phyloP scores from a whole-genome alignment of 495 filamentous ascomycete genomes.

The Lophiotrema nucula region DNA sequence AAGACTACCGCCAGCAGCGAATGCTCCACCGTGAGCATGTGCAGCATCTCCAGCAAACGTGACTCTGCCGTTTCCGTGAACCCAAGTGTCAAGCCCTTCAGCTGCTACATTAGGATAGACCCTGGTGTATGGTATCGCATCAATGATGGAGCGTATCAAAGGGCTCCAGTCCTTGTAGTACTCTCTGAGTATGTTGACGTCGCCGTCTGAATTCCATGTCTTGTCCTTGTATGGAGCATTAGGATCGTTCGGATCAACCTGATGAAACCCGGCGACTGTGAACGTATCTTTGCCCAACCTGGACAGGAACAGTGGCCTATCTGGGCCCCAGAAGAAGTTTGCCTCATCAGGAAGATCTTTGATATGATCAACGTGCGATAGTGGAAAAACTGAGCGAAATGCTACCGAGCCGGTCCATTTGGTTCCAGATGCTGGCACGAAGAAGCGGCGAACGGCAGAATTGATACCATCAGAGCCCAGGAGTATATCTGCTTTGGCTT shows the following conservation, averaged over 20 bases:
- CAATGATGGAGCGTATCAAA: slow-evolving; percentile 43
- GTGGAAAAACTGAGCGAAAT: too few species aligned
- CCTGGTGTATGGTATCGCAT: slow-evolving; percentile 46
- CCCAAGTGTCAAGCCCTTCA: slow-evolving; percentile 45
- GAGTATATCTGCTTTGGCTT: too few species aligned
- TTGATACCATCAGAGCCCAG: too few species aligned
- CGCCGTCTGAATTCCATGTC: slow-evolving; percentile 45
- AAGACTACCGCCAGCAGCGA: too few species aligned
- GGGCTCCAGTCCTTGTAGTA: slow-evolving; percentile 51
- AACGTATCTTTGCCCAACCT: slow-evolving; percentile 46
- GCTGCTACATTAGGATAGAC: slow-evolving; percentile 50
- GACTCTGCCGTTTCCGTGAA: too few species aligned
- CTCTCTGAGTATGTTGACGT: slow-evolving; percentile 42
- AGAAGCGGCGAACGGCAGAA: too few species aligned
- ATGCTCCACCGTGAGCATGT: too few species aligned
- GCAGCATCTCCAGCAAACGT: too few species aligned
- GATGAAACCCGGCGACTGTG: slow-evolving; percentile 49
- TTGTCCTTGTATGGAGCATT: slow-evolving; percentile 45
- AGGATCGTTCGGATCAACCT: slow-evolving; percentile 42
- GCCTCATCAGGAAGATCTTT: slow-evolving; percentile 45
- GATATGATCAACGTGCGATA: slow-evolving; percentile 44
- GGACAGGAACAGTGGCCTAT: slow-evolving; percentile 50
- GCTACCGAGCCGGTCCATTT: too few species aligned
- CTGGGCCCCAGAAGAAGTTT: slow-evolving; percentile 51
- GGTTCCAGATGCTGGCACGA: too few species aligned